Conservation (phyloP, 2,329 filamentous ascomycete species). For the Nigrospora sphaerica region DNA sequence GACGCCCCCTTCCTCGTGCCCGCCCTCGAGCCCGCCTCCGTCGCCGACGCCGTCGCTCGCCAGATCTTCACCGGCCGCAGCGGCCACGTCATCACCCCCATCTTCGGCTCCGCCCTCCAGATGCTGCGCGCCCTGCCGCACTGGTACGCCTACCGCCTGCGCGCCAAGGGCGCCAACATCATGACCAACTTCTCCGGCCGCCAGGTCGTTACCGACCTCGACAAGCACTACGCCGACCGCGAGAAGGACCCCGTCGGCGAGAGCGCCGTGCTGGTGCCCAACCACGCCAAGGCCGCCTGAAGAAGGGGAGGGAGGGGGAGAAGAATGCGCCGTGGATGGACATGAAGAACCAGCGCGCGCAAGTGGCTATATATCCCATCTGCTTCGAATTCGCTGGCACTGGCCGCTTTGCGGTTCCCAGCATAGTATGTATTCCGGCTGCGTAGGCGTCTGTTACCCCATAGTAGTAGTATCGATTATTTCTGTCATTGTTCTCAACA, state of each 20-base stretch:
- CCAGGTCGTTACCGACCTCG: conserved; percentile 39
- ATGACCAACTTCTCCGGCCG: conserved; percentile 38
- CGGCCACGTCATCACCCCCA: conserved; percentile 49
- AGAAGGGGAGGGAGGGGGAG: no score
- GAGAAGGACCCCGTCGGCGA: conserved; percentile 8
- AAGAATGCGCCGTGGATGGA: no score
- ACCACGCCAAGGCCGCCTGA: background rate
- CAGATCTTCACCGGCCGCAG: conserved; percentile 52
- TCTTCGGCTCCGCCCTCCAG: conserved; percentile 29
- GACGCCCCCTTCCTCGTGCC: conserved; percentile 43
- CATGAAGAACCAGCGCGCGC: no score
- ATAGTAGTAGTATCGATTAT: no score
- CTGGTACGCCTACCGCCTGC: conserved; percentile 52
- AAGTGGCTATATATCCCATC: no score
- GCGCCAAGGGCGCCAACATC: conserved; percentile 32
- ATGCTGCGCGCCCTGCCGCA: conserved; percentile 48
- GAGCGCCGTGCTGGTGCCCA: conserved; percentile 10
- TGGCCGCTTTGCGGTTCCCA: no score
- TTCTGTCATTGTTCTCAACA: no score
- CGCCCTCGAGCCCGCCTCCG: conserved; percentile 50
- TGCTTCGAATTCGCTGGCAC: no score
- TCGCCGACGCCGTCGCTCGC: conserved; percentile 55
- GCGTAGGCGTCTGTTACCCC: no score
- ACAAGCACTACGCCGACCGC: conserved; percentile 25
- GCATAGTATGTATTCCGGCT: no score